Base-by-base conservation (phyloP, 2,329 filamentous ascomycete genomes). In the Plenodomus tracheiphilus region DNA sequence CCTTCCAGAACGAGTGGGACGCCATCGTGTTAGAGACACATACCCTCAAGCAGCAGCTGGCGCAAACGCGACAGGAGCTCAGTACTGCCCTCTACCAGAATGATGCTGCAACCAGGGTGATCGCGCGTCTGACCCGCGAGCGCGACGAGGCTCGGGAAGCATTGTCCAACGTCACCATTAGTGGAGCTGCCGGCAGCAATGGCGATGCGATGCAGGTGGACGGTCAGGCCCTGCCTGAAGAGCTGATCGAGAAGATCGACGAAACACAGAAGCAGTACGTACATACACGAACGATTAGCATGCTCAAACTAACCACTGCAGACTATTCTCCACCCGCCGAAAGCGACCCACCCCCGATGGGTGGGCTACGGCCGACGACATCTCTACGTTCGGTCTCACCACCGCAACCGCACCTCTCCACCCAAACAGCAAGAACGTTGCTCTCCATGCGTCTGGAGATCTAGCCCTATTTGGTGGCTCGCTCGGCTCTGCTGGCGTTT, bases 1-100 rank as follows among this genome's bases (percentile, higher is more conserved):
- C 92, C 34, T 97, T 99, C 73, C 94, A 99, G 73, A 96, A 96
- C 73, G 94, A 99, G 80, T 99, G 94, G 94, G 94, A 99, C 71
- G 87, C 92, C 8, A 78, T 97, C 38, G 90, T 93, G 11, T 79
- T 97, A 30, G 94, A 99, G 76, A 89, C 91, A 42, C 97, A 91
- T 73, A 94, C 90, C 60, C 78, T 97, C 51, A 88, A 89, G 75
- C 89, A 97, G 73, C 91, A 96, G 69, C 80, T 99, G 54, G 82
- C 87, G 43, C 89, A 96, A 70, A 96, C 92, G 36, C 82, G 93
- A 58, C 92, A 97, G 75, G 94, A 99, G 77, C 84, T 99, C 47
- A 91, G 91, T 47, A 94, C 91, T 1, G 90, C 94, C 0, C 81
- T 99, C 19, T 99, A 99, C 75, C 93, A 97, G 75, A 90, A 97